Base-by-base conservation (phyloP, 1,284 basidiomycete genomes). In the Leccinum fallax region DNA sequence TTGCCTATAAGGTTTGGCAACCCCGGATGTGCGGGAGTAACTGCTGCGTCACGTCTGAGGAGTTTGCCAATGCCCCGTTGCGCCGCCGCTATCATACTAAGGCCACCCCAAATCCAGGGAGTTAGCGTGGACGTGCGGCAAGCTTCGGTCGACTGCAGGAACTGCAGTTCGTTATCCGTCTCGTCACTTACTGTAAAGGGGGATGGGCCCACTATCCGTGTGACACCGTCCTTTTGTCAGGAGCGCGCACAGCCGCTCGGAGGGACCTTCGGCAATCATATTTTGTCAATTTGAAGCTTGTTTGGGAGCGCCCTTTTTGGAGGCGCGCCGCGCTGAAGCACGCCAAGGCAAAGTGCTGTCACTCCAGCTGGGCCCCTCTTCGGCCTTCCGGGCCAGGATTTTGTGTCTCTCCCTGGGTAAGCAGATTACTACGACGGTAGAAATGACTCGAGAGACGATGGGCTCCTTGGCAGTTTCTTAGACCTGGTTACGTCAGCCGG, bases 1-100 rank as follows among this genome's bases (percentile, higher is more conserved):
- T 65, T 58, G 65, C 60, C 55, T 59, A 55, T 59, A 28, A 30
- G 55, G 59, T 26, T 59, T 53, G 59, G 58, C 40, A 61, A 49
- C 56, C 51, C 16, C 46, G 36, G 51, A 38, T 56, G 43, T 52
- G 53, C 30, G 53, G 15, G 63, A 36, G 53, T 51, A 19, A 52
- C 49, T 28, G 24, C 34, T 19, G 52, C 53, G 38, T 55, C 36
- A 58, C 32, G 30, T 19, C 24, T 46, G 34, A n/a, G 24, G 28
- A 52, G 38, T 11, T 30, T n/a, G 40, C 16, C 24, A 43, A 36
- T 55, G 58, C 28, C 56, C 32, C 36, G 57, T 57, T 52, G 49
- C 61, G 46, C 36, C 61, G 36, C 52, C 51, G 19, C 26, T 40
- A 54, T 56, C 53, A 55, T 57, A 11, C 11, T 30, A 9, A 28